Conservation (phyloP, 2,329 filamentous ascomycete species). For the Colletotrichum costaricense region DNA sequence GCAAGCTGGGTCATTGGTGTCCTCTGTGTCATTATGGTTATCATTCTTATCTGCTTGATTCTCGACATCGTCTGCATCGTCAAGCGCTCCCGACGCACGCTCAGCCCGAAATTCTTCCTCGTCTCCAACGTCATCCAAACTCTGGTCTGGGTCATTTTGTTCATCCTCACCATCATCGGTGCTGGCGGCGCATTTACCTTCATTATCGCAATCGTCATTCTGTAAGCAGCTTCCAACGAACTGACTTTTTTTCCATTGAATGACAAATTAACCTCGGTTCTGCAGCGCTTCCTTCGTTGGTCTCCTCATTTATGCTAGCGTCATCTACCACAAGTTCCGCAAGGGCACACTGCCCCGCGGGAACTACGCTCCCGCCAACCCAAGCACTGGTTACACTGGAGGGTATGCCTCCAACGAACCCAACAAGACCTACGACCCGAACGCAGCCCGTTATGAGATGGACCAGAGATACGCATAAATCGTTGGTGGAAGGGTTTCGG, state of each 20-base stretch:
- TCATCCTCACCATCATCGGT: constrained; percentile 42
- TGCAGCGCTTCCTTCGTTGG: constrained; percentile 46
- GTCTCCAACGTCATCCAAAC: constrained; percentile 42
- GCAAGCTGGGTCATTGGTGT: constrained; percentile 38
- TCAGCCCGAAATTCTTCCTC: constrained; percentile 47
- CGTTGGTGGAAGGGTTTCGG: too few relatives aligned
- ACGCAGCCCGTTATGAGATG: not conserved
- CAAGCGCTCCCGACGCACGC: constrained; percentile 44
- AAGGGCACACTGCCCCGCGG: constrained; percentile 29
- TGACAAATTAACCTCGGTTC: not conserved
- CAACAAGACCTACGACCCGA: not conserved
- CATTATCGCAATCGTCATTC: constrained; percentile 40
- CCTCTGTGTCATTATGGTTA: constrained; percentile 39
- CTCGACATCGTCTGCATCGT: constrained; percentile 47
- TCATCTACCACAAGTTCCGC: constrained; percentile 43
- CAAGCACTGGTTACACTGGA: constrained; percentile 4
- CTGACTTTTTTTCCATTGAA: not conserved
- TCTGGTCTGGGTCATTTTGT: constrained; percentile 41
- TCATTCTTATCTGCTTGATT: constrained; percentile 42
- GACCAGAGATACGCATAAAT: constrained; percentile 8
- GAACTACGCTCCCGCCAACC: constrained; percentile 14
- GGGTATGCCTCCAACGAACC: not conserved
- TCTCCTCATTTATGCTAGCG: constrained; percentile 45
- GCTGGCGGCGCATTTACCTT: constrained; percentile 27
- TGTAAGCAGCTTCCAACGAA: constrained; percentile 39